Percentiles rank a stretch among this genome's conserved stretches.
Conservation (phyloP, 345 rosid genomes). For the Moricandia arvensis region DNA sequence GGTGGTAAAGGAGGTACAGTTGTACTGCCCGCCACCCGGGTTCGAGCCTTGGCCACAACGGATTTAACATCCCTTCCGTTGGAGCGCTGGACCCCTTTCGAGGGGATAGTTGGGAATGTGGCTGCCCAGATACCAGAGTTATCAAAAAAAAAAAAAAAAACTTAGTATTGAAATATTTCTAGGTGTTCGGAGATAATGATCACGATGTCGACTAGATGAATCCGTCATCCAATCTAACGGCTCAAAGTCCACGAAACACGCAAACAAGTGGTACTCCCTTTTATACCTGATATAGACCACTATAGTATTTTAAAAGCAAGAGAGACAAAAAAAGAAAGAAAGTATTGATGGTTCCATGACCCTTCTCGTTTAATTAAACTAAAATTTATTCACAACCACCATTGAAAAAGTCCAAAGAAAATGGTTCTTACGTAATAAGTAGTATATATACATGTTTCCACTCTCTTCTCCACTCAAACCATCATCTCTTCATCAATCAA, state of each 20-base stretch:
- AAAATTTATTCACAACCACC: conserved; percentile 6
- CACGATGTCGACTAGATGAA: background rate
- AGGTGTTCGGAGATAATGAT: too few species aligned
- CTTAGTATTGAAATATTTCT: too few species aligned
- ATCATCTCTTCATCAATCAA: conserved; percentile 15
- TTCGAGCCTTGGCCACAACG: too few species aligned
- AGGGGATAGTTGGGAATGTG: too few species aligned
- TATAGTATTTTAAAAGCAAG: background rate
- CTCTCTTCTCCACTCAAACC: conserved; percentile 28
- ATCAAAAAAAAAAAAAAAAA: too few species aligned
- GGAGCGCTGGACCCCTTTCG: too few species aligned
- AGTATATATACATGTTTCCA: conserved; percentile 32
- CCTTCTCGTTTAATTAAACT: conserved; percentile 6
- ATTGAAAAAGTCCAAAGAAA: conserved; percentile 31
- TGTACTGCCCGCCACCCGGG: too few species aligned
- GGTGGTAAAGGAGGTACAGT: too few species aligned
- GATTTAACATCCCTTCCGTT: too few species aligned
- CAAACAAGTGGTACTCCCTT: conserved; percentile 14
- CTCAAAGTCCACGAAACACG: conserved; percentile 25
- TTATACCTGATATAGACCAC: background rate
- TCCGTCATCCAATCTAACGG: conserved; percentile 28
- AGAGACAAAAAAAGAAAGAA: background rate
- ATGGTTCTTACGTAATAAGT: background rate
- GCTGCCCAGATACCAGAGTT: too few species aligned
- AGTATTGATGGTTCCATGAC: conserved; percentile 16